phyloP scores from a whole-genome alignment of 176 grass and related monocot genomes.

The Aechmea fasciata region DNA sequence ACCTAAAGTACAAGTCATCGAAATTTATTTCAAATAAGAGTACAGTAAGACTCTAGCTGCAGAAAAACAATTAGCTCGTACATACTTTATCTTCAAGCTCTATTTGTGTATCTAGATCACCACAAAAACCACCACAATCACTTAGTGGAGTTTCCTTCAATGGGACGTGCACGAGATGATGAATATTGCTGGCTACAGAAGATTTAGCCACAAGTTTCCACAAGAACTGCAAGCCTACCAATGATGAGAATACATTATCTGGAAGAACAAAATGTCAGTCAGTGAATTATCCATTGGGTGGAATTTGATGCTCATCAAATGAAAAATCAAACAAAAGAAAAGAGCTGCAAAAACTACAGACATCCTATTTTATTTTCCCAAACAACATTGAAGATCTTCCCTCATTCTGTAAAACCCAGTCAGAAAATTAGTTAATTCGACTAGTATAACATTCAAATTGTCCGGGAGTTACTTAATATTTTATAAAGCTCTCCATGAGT shows the following conservation, averaged over 20 bases:
- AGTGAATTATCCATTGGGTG: not conserved
- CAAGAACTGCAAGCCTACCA: conserved; percentile 76
- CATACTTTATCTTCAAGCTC: conserved; percentile 83
- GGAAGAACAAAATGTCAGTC: conserved; percentile 25
- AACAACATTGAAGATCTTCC: no score
- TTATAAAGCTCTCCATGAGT: no score
- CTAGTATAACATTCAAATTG: not conserved
- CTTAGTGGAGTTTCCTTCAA: conserved; percentile 90
- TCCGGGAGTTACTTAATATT: not conserved
- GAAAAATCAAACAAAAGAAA: conserved; percentile 17
- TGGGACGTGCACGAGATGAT: conserved; percentile 85
- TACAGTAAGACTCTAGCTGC: not conserved
- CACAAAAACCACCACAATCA: conserved; percentile 83
- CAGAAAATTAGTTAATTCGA: not conserved
- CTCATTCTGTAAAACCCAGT: not conserved
- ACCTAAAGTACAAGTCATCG: conserved; percentile 15
- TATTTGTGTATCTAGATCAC: conserved; percentile 77
- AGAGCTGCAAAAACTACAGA: not conserved
- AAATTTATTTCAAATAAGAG: conserved; percentile 16
- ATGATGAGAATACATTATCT: conserved; percentile 89
- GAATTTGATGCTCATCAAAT: conserved; percentile 5
- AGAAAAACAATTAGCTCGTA: conserved; percentile 18
- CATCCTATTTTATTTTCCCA: no score
- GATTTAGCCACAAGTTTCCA: conserved; percentile 72
- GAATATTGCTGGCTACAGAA: conserved; percentile 31